Evolutionary conservation across 2,329 filamentous ascomycete species (phyloP).

Genomic region (Colletotrichum horii): DNA sequence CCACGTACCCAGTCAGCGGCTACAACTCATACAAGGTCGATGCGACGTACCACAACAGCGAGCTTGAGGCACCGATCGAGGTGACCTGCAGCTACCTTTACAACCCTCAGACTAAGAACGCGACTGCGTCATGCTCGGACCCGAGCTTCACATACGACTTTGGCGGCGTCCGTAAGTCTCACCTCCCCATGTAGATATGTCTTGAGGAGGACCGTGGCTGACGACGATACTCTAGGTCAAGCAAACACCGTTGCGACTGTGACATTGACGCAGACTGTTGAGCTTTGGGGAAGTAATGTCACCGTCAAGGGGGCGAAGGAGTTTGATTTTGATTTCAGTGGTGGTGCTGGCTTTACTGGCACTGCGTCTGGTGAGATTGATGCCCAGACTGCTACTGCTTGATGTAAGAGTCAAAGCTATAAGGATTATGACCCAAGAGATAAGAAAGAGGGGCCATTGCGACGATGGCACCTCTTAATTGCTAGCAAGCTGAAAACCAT

Average conservation of each 20-base stretch:
- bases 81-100: slow-evolving; percentile 4
- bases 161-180: not conserved
- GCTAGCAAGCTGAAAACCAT: not conserved
- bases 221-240: not conserved
- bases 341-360: not conserved
- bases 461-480: rapidly evolving
- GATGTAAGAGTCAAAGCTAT: rapidly evolving
- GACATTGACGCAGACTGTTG: not conserved
- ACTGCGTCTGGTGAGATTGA: not conserved
- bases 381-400: not conserved
- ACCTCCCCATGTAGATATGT: too few relatives aligned
- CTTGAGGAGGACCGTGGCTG: not conserved
- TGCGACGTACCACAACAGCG: not conserved
- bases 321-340: slow-evolving; percentile 1
- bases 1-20: not conserved
- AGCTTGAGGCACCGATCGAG: not conserved
- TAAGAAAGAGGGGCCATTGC: not conserved
- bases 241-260: not conserved
- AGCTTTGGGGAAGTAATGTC: not conserved
- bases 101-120: not conserved
- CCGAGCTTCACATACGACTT: slow-evolving; percentile 6
- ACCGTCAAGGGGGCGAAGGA: not conserved
- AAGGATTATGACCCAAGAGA: rapidly evolving
- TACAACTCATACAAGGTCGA: not conserved
- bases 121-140: not conserved